Percentiles rank a stretch among this genome's conserved stretches.
Conservation (phyloP, 345 rosid genomes). For the Melastoma malabathricum region DNA sequence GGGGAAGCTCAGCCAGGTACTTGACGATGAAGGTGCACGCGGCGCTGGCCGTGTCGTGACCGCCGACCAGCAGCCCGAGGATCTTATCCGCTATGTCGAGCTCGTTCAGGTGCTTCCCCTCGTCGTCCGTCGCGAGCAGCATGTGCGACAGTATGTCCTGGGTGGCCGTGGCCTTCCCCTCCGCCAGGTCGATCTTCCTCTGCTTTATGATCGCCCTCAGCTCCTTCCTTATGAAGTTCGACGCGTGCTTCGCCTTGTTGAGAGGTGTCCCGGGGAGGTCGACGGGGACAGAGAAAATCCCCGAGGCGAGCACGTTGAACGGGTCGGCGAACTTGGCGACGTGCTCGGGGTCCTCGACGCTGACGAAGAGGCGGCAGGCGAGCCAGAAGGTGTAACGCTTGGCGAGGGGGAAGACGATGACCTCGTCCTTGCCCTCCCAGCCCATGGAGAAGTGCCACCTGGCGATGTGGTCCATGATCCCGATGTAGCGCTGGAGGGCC, state of each 20-base stretch:
- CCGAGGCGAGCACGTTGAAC: not conserved
- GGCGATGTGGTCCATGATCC: too few relatives aligned
- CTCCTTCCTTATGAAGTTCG: constrained; percentile 1
- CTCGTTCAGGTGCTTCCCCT: constrained; percentile 3
- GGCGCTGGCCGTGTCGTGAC: constrained; percentile 4
- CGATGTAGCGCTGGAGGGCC: constrained; percentile 3
- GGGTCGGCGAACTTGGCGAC: not conserved
- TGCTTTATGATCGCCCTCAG: constrained; percentile 2
- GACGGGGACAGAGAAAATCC: not conserved
- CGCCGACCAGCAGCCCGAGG: constrained; percentile 2
- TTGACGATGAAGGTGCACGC: constrained; percentile 2
- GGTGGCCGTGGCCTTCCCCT: not conserved
- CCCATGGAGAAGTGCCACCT: too few relatives aligned
- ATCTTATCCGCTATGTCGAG: constrained; percentile 1
- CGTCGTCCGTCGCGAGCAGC: constrained; percentile 2
- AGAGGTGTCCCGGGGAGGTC: constrained; percentile 2
- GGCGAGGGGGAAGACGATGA: not conserved
- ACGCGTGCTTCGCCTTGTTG: not conserved
- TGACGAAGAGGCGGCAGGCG: not conserved
- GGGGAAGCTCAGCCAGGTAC: not conserved
- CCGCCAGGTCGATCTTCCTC: constrained; percentile 4
- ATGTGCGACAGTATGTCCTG: constrained; percentile 5
- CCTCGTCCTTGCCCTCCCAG: not conserved
- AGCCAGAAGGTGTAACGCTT: not conserved
- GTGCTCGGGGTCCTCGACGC: not conserved